Percentiles rank a stretch among this genome's conserved stretches.
phyloP scores from a whole-genome alignment of 495 filamentous ascomycete species.

The Neurospora sp. region DNA sequence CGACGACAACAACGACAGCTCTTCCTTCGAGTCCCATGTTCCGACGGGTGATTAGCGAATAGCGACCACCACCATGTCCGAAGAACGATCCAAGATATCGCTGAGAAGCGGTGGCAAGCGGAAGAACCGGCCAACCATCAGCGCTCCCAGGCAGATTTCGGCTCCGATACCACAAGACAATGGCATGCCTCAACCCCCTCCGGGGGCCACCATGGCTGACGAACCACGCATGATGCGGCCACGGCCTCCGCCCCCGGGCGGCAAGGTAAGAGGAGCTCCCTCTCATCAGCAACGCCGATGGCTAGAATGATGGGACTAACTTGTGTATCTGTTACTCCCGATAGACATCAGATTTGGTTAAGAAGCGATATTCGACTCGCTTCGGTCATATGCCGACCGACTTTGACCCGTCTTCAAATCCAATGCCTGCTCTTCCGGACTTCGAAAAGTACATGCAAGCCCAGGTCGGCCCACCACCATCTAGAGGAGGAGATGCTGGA shows the following conservation, averaged over 20 bases:
- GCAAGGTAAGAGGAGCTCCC: slow-evolving; percentile 21
- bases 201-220: slow-evolving; percentile 22
- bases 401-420: slow-evolving; percentile 52
- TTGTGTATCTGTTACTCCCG: neutral
- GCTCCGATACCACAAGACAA: slow-evolving; percentile 43
- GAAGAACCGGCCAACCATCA: slow-evolving; percentile 65
- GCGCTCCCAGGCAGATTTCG: slow-evolving; percentile 73
- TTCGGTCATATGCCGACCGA: slow-evolving; percentile 67
- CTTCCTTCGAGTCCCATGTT: neutral
- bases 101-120: slow-evolving; percentile 71
- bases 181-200: slow-evolving; percentile 20
- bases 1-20: neutral
- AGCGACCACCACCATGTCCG: slow-evolving; percentile 35
- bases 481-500: slow-evolving; percentile 37
- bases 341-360: slow-evolving; percentile 84
- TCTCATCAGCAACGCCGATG: neutral
- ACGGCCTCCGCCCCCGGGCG: slow-evolving; percentile 31
- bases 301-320: slow-evolving; percentile 1
- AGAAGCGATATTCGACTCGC: slow-evolving; percentile 83
- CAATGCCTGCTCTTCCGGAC: slow-evolving; percentile 53
- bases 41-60: neutral
- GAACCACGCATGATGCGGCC: slow-evolving; percentile 25
- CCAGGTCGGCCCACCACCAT: slow-evolving; percentile 36
- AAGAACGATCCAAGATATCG: slow-evolving; percentile 68
- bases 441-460: slow-evolving; percentile 42